These are phyloP conservation scores for Dittrichia graveolens DNA, from an alignment of 129 eudicot genomes.

Conservation along the genomic window DNA sequence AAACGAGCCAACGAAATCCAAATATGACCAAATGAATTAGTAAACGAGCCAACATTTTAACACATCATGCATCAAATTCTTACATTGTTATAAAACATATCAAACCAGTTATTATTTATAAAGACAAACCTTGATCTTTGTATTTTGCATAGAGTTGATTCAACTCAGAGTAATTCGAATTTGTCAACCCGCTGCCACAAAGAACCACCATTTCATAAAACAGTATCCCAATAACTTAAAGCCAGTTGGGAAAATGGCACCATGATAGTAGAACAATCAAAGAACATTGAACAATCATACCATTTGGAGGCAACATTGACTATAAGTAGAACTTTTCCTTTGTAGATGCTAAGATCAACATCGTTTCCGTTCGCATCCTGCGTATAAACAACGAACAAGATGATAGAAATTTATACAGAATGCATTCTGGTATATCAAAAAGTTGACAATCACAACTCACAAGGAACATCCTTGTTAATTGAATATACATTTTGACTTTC, in stretches of 20 bases:
- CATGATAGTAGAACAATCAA: neutral
- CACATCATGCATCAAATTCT: conserved; percentile 11
- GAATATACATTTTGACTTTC: conserved; percentile 2
- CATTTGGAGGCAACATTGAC: conserved; percentile 74
- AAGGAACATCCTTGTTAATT: neutral
- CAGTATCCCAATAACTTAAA: neutral
- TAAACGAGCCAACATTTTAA: neutral
- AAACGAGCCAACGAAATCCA: too few species aligned
- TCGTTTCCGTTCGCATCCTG: conserved; percentile 56
- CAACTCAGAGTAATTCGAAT: conserved; percentile 81
- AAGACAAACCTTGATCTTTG: conserved; percentile 72
- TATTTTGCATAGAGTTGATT: conserved; percentile 68
- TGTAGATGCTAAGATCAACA: conserved; percentile 51
- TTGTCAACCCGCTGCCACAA: conserved; percentile 77
- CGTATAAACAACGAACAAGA: neutral
- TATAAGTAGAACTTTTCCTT: conserved; percentile 61
- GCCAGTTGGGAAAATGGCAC: neutral
- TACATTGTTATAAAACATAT: neutral
- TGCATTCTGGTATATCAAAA: neutral
- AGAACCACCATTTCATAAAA: conserved; percentile 19
- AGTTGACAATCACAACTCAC: neutral
- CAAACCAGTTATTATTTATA: neutral
- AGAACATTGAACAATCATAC: conserved; percentile 27
- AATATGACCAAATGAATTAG: neutral
- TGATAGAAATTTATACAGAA: neutral